phyloP scores from a whole-genome alignment of 2,329 filamentous ascomycete species.

The Aureobasidium sp. region DNA sequence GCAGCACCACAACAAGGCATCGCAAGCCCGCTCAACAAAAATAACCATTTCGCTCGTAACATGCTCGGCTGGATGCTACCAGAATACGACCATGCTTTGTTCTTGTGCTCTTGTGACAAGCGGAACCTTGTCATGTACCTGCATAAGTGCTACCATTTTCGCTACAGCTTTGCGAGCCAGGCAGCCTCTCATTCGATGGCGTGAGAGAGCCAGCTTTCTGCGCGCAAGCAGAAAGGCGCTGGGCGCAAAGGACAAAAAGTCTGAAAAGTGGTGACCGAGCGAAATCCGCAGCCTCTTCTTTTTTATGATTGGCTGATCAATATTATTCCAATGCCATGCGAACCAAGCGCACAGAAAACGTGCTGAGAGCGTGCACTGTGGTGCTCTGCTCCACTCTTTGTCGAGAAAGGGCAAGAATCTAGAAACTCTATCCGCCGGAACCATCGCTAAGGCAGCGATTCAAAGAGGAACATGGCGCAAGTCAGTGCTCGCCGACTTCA shows the following conservation, averaged over 20 bases:
- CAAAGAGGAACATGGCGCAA: background rate
- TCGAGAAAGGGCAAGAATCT: background rate
- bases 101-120: constrained; percentile 4
- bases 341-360: background rate
- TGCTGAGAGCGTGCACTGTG: background rate
- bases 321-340: background rate
- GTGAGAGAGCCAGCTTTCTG: background rate
- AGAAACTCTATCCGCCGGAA: background rate
- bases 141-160: background rate
- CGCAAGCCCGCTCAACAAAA: background rate
- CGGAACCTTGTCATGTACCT: background rate
- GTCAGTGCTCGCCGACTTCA: background rate
- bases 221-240: background rate
- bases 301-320: background rate
- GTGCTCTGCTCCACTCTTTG: background rate
- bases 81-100: background rate
- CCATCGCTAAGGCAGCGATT: background rate
- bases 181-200: background rate
- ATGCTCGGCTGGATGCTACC: background rate
- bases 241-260: background rate
- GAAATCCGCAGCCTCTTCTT: background rate
- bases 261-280: background rate
- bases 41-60: background rate
- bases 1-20: background rate
- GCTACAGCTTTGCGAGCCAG: background rate